phyloP scores from a whole-genome alignment of 768 basidiomycete species.

The Psilocybe tampanensis region DNA sequence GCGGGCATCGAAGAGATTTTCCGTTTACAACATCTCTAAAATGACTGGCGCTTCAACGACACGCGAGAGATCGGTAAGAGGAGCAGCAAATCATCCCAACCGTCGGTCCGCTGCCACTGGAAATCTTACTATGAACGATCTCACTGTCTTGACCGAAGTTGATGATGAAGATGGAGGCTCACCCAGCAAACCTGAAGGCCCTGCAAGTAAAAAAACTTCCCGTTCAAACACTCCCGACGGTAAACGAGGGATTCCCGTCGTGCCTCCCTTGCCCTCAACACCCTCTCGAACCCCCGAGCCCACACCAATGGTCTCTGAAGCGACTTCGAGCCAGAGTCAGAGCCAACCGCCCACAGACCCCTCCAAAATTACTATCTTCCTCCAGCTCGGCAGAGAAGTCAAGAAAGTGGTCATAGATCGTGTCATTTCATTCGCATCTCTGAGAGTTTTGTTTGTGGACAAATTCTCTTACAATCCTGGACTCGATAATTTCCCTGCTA shows the following conservation, averaged over 20 bases:
- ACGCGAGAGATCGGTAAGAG: slow-evolving; percentile 51
- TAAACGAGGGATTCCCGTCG: slow-evolving; percentile 38
- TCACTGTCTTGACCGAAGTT: slow-evolving; percentile 74
- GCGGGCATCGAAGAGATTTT: slow-evolving; percentile 94
- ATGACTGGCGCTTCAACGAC: slow-evolving; percentile 68
- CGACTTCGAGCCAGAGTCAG: slow-evolving; percentile 15
- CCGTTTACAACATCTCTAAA: slow-evolving; percentile 91
- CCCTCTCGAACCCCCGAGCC: slow-evolving; percentile 44
- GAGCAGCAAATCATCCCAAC: slow-evolving; percentile 45
- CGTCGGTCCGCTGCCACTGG: slow-evolving; percentile 67
- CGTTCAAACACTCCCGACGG: slow-evolving; percentile 40
- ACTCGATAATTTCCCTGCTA: slow-evolving; percentile 90
- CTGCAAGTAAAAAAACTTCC: slow-evolving; percentile 31
- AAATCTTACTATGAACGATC: slow-evolving; percentile 67
- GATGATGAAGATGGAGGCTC: slow-evolving; percentile 56
- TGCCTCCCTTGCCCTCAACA: slow-evolving; percentile 52
- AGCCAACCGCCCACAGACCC: slow-evolving; percentile 23
- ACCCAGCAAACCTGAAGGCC: slow-evolving; percentile 18
- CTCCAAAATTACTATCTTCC: slow-evolving; percentile 70
- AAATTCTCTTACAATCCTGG: slow-evolving; percentile 94
- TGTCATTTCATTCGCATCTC: slow-evolving; percentile 66
- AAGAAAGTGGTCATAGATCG: slow-evolving; percentile 82
- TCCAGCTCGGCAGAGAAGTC: slow-evolving; percentile 89
- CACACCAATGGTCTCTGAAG: slow-evolving; percentile 9
- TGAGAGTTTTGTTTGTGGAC: slow-evolving; percentile 91